These are phyloP conservation scores for Vigna trinervia DNA, from an alignment of 306 rosid species.

Conservation along the genomic window DNA sequence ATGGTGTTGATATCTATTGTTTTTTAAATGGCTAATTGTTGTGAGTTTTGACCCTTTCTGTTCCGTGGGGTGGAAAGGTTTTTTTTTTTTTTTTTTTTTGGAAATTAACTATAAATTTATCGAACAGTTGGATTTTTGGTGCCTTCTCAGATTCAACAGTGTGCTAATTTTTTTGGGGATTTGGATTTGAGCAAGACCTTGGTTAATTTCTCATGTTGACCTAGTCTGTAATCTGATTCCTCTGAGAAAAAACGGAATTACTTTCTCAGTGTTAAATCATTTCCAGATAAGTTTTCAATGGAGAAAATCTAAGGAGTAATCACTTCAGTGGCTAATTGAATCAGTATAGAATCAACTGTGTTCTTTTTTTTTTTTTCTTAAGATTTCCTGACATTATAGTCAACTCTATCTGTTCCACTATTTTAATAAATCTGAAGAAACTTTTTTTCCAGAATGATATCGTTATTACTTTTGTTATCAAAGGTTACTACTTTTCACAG, in stretches of 20 bases:
- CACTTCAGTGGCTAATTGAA: background rate
- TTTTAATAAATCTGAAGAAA: background rate
- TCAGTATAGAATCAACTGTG: slow-evolving; percentile 11
- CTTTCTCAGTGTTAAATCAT: background rate
- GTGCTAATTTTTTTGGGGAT: slow-evolving; percentile 14
- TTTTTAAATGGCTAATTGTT: background rate
- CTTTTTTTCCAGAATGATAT: slow-evolving; percentile 6
- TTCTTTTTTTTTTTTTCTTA: background rate
- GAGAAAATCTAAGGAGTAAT: background rate
- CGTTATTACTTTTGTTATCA: slow-evolving; percentile 38
- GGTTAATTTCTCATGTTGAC: slow-evolving; percentile 9
- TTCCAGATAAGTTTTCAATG: background rate
- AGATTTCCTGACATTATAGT: background rate
- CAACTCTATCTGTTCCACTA: slow-evolving; percentile 4
- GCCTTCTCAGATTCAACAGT: background rate
- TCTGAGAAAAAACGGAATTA: background rate
- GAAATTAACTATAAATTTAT: slow-evolving; percentile 8
- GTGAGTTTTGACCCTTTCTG: background rate
- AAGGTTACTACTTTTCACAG: slow-evolving; percentile 38
- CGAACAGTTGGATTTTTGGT: background rate
- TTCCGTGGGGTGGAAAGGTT: background rate
- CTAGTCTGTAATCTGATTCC: slow-evolving; percentile 14
- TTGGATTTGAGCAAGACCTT: slow-evolving; percentile 1
- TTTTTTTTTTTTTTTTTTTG: background rate
- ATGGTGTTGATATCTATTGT: background rate